Evolutionary conservation across 2,329 filamentous ascomycete genomes (phyloP).

Genomic region (Aspergillus quadrilineatus): DNA sequence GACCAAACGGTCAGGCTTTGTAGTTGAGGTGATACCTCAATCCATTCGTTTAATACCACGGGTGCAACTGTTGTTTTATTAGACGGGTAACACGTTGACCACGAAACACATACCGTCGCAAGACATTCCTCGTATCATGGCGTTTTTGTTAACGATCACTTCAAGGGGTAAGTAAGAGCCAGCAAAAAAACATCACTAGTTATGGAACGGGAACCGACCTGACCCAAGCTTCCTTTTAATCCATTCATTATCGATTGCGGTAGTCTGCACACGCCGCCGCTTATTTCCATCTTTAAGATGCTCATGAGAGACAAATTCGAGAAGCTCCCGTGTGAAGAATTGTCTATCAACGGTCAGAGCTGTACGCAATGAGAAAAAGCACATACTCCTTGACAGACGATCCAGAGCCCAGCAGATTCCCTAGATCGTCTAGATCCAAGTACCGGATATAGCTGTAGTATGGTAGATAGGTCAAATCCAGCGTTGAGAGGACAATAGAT

Average conservation of each 20-base stretch:
- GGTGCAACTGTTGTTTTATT: slow-evolving; percentile 45
- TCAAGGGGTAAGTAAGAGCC: slow-evolving; percentile 8
- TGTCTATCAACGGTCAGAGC: slow-evolving; percentile 33
- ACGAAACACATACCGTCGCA: slow-evolving; percentile 44
- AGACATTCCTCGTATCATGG: slow-evolving; percentile 59
- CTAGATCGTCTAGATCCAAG: slow-evolving; percentile 63
- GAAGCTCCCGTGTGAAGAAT: slow-evolving; percentile 53
- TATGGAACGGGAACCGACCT: slow-evolving; percentile 31
- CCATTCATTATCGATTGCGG: slow-evolving; percentile 32
- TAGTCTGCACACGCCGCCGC: slow-evolving; percentile 23
- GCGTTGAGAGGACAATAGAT: slow-evolving; percentile 65
- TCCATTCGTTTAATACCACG: slow-evolving; percentile 57
- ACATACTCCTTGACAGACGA: slow-evolving; percentile 57
- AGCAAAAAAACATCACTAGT: neutral
- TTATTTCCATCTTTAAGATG: slow-evolving; percentile 23
- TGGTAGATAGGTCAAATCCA: slow-evolving; percentile 61
- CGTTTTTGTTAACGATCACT: slow-evolving; percentile 51
- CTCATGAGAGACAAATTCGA: slow-evolving; percentile 19
- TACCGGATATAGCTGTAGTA: slow-evolving; percentile 68
- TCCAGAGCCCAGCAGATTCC: slow-evolving; percentile 59
- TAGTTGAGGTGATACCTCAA: slow-evolving; percentile 58
- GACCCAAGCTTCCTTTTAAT: slow-evolving; percentile 52
- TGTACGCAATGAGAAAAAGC: neutral
- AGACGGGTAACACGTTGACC: neutral
- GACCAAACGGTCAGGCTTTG: slow-evolving; percentile 61